These are phyloP conservation scores for Macrophomina tecta DNA, from an alignment of 2,329 filamentous ascomycete genomes.

Conservation along the genomic window DNA sequence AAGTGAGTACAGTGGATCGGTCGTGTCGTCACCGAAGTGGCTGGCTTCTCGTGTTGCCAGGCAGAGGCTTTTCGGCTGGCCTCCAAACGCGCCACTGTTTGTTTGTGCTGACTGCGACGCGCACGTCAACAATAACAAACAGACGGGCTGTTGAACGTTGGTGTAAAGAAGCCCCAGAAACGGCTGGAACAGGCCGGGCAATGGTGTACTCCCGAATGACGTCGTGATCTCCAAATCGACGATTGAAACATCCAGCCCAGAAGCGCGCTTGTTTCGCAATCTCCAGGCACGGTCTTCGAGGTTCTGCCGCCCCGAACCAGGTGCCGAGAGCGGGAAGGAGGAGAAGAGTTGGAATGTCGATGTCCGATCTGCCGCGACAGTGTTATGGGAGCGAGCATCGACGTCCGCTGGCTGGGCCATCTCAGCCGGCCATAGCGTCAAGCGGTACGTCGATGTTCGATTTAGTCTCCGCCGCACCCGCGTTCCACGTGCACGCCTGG, in stretches of 20 bases:
- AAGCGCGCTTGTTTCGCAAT: conserved; percentile 8
- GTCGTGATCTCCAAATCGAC: not conserved
- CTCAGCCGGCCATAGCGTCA: not conserved
- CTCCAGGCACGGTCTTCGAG: not conserved
- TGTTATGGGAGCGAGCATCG: not conserved
- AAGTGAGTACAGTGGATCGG: not conserved
- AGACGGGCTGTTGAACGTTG: not conserved
- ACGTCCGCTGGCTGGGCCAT: not conserved
- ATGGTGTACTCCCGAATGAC: not conserved
- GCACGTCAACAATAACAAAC: conserved; percentile 5
- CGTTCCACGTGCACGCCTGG: conserved; percentile 1
- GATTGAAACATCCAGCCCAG: not conserved
- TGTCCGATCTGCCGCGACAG: not conserved
- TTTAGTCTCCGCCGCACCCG: conserved; percentile 6
- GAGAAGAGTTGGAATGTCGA: not conserved
- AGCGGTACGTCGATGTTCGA: not conserved
- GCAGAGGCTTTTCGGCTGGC: not conserved
- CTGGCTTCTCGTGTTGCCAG: not conserved
- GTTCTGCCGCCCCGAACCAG: not conserved
- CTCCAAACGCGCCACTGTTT: not conserved
- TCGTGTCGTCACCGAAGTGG: not conserved
- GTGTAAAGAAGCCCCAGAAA: not conserved
- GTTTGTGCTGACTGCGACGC: not conserved
- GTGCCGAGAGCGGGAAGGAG: not conserved
- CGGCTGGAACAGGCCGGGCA: not conserved